Evolutionary conservation across 2,329 filamentous ascomycete species (phyloP), one percentile per base, ranked within the genome.

Genomic region (Zymoseptoria crescenta): DNA sequence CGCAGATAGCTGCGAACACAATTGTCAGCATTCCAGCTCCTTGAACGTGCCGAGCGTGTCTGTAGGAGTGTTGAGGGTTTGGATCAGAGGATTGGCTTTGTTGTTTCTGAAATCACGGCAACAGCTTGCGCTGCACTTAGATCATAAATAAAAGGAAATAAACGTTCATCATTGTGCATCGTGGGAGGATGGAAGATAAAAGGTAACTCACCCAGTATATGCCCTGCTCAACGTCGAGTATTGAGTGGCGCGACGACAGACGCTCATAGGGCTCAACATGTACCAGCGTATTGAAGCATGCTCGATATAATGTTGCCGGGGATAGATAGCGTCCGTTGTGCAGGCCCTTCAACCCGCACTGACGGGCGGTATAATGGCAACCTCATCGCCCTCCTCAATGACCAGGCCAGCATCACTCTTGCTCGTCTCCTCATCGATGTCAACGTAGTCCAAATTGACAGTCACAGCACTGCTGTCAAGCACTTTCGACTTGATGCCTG

Each of bases 331-430:
- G 4, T 13, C n/a, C 35, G 5, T 45, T 45, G 10, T 45, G 35
- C 5, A 13, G 35, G 35, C 24, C 6, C 41, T 49, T 81, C 73
- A 94, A 4, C 90, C 90, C 45, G 90, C 91, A 78, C 90, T 95
- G 65, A 95, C 91, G 8, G 91, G 90, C 35, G 91, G 90, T 59
- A 95, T 93, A 41, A 95, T 87, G 49, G 88, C 91, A 57, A 95
- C 89, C 76, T 95, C 91, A 70, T 95, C 90, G 28, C 87, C 88
- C 62, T 84, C 83, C 55, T 84, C 75, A 59, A 95, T 87, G 58
- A 83, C 71, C 27, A 78, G 65, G 16, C 76, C 75, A 8, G 70
- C 69, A 16, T 68, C 69, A 19, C 75, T 75, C 52, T 74, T 74
- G 10, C 72, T 73, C 19, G 73, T 73, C 30, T 78, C 78, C 4